Base-by-base conservation (phyloP, 441 rosid species). In the California macrophylla region DNA sequence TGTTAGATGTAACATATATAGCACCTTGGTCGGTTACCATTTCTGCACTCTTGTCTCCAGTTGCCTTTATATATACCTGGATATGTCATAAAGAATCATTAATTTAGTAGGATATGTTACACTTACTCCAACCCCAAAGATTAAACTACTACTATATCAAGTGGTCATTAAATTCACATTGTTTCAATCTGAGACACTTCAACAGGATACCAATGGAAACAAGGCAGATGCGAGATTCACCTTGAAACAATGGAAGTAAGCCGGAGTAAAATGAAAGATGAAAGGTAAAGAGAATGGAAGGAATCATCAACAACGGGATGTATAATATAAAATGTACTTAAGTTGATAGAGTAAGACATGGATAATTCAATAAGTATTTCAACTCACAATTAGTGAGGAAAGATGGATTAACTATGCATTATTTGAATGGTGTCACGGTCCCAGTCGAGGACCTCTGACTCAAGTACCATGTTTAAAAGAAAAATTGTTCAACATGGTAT, bases 11-110 rank as follows among this genome's bases (percentile, higher is more conserved):
- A 77, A 87, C 69, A 81, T 91, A 93, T 26, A 91, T 93, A 67
- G 98, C 97, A 75, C 98, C 98, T 83, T 93, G 77, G 73, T 93
- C 96, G 0, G 97, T 93, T 63, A 91, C 97, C 97, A 93, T 89
- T 80, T 93, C 97, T 30, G 96, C 97, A 73, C 95, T 89, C 82
- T 93, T 86, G 10, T 93, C 96, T 50, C 87, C 92, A 36, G 95
- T 91, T 30, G 95, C 96, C 85, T 93, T 84, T 74, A 93, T 91
- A 77, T 82, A 93, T 18, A 93, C 97, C 98, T 93, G 75, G 74
- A 77, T 15, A 56, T 23, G 70, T 54, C 32, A 2, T 50, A 68
- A 62, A 6, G 18, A 74, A 36, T 32, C 70, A 65, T n/a, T 23
- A 1, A 63, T 18, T 38, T 58, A 38, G 32, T 34, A 34, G 40